Base-by-base conservation (phyloP, 2,329 filamentous ascomycete genomes). In the Beauveria brongniartii region DNA sequence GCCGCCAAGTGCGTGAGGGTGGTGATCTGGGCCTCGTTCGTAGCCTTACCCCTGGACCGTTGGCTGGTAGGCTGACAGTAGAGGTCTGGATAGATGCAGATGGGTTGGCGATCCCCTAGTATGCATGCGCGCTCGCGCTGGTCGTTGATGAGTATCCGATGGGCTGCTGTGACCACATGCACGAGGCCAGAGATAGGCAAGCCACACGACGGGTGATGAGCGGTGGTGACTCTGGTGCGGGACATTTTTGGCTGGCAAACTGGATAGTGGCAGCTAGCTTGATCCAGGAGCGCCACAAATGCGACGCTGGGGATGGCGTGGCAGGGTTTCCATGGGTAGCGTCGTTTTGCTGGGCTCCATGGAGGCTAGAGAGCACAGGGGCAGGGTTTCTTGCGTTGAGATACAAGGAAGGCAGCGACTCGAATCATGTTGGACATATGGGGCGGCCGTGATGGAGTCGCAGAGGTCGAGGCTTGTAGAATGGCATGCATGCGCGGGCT, bases 41-140 rank as follows among this genome's bases (percentile, higher is more conserved):
- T 37, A 55, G 53, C 53, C 54, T 56, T 56, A 24, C 41, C 54
- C 41, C 54, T 56, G 54, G 54, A 47, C 41, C 18, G 54, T 56
- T 56, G 28, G 54, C 22, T 44, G 28, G 41, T 14, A 37, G 34
- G 34, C 34, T 37, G 34, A 5, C 41, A 56, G n/a, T 1, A 47
- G 16, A 30, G 40, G 53, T 16, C 52, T 55, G 40, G 34, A 46
- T 34, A 46, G 43, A 56, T 47, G 41, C 53, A 55, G 53, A 30
- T 56, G 54, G 43, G 43, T 56, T 37, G 28, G 54, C 43, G 54
- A 47, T 47, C 54, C 28, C 37, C 41, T 20, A 56, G 54, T n/a
- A 47, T 56, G 43, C 54, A 56, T n/a, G 26, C n/a, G 54, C 47
- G 26, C 40, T 47, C 22, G 53, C 53, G 53, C 52, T 16, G 52